These are phyloP conservation scores for Diatrype stigma DNA, from an alignment of 2,329 filamentous ascomycete genomes.

Conservation along the genomic window DNA sequence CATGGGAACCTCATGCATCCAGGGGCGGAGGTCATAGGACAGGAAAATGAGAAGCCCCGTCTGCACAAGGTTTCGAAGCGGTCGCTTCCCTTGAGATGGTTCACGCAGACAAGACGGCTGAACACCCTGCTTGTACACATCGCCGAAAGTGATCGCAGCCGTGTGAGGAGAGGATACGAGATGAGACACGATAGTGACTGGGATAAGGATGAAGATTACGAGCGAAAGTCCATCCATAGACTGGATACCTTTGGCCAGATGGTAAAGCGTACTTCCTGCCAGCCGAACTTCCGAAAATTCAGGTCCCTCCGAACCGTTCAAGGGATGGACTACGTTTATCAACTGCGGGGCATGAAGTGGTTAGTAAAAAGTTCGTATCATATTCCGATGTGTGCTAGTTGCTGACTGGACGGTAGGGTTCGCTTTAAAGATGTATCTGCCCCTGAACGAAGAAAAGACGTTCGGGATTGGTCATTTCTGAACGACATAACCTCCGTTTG, in stretches of 20 bases:
- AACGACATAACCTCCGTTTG: constrained; percentile 27
- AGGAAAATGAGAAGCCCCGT: constrained; percentile 11
- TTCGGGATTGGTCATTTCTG: constrained; percentile 30
- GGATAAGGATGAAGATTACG: constrained; percentile 3
- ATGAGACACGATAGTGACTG: constrained; percentile 4
- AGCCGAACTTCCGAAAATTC: constrained; percentile 35
- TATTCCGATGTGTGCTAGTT: no score
- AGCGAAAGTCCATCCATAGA: constrained; percentile 17
- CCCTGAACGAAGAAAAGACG: neutral
- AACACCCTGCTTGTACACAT: constrained; percentile 37
- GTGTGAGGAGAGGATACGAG: constrained; percentile 37
- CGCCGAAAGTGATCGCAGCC: constrained; percentile 28
- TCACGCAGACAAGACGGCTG: constrained; percentile 35
- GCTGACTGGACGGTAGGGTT: no score
- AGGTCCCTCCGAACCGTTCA: constrained; percentile 38
- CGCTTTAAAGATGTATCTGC: no score
- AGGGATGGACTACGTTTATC: constrained; percentile 40
- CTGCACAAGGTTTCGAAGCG: constrained; percentile 31
- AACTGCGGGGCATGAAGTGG: constrained; percentile 38
- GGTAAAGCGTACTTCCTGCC: constrained; percentile 25
- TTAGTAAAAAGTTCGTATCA: neutral
- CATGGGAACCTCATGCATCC: constrained; percentile 13
- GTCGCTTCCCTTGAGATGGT: constrained; percentile 30
- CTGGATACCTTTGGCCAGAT: constrained; percentile 12
- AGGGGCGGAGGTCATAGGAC: constrained; percentile 7